Evolutionary conservation across 768 basidiomycete genomes (phyloP).

Genomic region (Russula sp.): DNA sequence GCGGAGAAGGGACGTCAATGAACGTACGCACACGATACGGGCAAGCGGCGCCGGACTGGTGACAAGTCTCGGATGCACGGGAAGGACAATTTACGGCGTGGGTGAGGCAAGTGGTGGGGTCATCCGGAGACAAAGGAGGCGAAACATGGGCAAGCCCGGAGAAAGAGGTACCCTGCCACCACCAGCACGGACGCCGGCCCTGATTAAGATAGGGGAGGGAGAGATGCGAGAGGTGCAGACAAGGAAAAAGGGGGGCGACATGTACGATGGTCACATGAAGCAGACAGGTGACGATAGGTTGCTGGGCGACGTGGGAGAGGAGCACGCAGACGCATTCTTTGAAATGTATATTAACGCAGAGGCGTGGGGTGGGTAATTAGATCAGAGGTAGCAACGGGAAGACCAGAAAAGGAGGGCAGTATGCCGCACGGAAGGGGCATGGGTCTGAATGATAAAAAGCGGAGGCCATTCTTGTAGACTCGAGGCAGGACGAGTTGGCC

Average conservation of each 20-base stretch:
- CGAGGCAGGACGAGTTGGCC: not conserved
- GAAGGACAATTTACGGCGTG: slow-evolving; percentile 29
- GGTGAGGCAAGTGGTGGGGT: slow-evolving; percentile 7
- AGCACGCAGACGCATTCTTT: slow-evolving; percentile 40
- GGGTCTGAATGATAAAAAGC: slow-evolving; percentile 19
- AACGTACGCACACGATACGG: slow-evolving; percentile 16
- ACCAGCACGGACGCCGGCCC: slow-evolving; percentile 5
- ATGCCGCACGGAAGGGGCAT: slow-evolving; percentile 22
- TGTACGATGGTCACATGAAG: slow-evolving; percentile 3
- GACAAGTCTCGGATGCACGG: slow-evolving; percentile 17
- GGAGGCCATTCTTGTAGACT: not conserved
- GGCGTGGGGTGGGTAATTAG: slow-evolving; percentile 34
- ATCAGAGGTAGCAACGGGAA: slow-evolving; percentile 6
- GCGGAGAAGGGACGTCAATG: slow-evolving; percentile 26
- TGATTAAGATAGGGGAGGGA: slow-evolving; percentile 10
- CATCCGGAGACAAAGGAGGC: slow-evolving; percentile 14
- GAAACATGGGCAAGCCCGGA: not conserved
- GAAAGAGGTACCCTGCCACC: not conserved
- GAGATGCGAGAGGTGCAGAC: not conserved
- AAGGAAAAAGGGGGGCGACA: slow-evolving; percentile 11
- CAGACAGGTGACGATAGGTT: not conserved
- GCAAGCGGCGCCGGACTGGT: slow-evolving; percentile 5
- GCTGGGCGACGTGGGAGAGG: slow-evolving; percentile 11
- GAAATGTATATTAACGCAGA: slow-evolving; percentile 42
- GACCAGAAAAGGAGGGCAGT: not conserved